Conservation (phyloP, 2,329 filamentous ascomycete species). For the Fusarium pseudonygamai region DNA sequence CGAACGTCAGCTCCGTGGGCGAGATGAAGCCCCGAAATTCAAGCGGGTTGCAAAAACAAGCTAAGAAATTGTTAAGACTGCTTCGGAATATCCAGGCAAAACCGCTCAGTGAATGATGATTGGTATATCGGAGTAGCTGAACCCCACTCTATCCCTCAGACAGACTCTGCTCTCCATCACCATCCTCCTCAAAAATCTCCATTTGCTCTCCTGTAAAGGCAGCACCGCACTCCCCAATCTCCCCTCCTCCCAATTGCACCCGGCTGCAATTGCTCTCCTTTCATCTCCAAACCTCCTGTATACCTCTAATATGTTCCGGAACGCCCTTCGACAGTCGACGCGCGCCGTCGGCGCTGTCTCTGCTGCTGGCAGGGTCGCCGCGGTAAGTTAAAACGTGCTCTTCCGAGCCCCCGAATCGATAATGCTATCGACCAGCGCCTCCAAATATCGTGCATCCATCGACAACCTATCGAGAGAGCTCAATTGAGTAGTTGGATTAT, state of each 20-base stretch:
- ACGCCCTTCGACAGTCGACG: slow-evolving; percentile 96
- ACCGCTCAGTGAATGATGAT: slow-evolving; percentile 49
- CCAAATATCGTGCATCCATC: slow-evolving; percentile 49
- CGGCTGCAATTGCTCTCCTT: slow-evolving; percentile 70
- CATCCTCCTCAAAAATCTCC: slow-evolving; percentile 56
- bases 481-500: slow-evolving; percentile 48
- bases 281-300: slow-evolving; percentile 61
- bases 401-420: slow-evolving; percentile 51
- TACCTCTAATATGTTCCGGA: slow-evolving; percentile 88
- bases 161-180: slow-evolving; percentile 54
- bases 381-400: slow-evolving; percentile 75
- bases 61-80: slow-evolving; percentile 51
- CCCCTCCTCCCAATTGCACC: slow-evolving; percentile 70
- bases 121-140: slow-evolving; percentile 47
- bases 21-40: slow-evolving; percentile 40
- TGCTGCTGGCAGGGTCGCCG: slow-evolving; percentile 89
- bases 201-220: slow-evolving; percentile 58
- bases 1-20: slow-evolving; percentile 33
- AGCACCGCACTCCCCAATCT: slow-evolving; percentile 63
- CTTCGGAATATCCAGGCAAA: slow-evolving; percentile 54
- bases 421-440: slow-evolving; percentile 58
- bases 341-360: slow-evolving; percentile 94
- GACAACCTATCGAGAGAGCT: slow-evolving; percentile 44
- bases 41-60: slow-evolving; percentile 32
- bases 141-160: slow-evolving; percentile 54